These are phyloP conservation scores for Allium cepa DNA, from an alignment of 106 monocot genomes.

Conservation along the genomic window DNA sequence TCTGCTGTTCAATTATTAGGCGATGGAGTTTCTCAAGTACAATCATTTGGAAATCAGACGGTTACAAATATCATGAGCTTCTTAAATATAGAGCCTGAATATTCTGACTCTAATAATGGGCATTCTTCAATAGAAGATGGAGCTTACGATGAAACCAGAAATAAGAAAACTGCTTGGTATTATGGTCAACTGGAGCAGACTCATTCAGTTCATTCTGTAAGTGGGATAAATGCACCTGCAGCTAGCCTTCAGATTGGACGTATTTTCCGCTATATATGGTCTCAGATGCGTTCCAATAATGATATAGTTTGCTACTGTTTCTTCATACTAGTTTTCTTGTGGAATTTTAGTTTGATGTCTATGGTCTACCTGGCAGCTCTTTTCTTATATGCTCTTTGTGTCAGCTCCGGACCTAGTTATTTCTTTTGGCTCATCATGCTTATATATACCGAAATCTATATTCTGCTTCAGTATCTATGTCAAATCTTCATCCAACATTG, in stretches of 20 bases:
- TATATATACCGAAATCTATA: constrained; percentile 84
- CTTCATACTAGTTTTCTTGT: constrained; percentile 81
- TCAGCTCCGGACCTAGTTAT: constrained; percentile 84
- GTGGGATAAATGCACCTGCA: constrained; percentile 22
- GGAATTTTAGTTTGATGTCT: constrained; percentile 91
- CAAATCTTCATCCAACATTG: constrained; percentile 97
- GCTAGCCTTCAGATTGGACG: constrained; percentile 74
- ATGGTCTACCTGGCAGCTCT: constrained; percentile 87
- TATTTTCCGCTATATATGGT: constrained; percentile 77
- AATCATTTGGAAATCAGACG: constrained; percentile 91
- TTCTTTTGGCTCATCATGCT: constrained; percentile 91
- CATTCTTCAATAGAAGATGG: constrained; percentile 45
- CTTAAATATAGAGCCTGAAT: constrained; percentile 79
- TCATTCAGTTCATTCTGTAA: constrained; percentile 46
- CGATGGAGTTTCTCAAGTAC: constrained; percentile 97
- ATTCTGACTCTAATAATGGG: constrained; percentile 50
- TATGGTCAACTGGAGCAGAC: constrained; percentile 18
- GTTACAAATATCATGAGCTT: constrained; percentile 92
- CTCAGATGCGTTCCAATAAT: constrained; percentile 92
- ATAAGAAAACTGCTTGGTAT: constrained; percentile 16
- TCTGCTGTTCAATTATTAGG: constrained; percentile 93
- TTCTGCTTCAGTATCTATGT: constrained; percentile 83
- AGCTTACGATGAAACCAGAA: constrained; percentile 48
- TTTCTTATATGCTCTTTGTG: constrained; percentile 95
- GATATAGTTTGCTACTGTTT: constrained; percentile 94